Evolutionary conservation across 2,329 filamentous ascomycete genomes (phyloP), one percentile per base, ranked within the genome.

Genomic region (Sordariomycetes sp.): DNA sequence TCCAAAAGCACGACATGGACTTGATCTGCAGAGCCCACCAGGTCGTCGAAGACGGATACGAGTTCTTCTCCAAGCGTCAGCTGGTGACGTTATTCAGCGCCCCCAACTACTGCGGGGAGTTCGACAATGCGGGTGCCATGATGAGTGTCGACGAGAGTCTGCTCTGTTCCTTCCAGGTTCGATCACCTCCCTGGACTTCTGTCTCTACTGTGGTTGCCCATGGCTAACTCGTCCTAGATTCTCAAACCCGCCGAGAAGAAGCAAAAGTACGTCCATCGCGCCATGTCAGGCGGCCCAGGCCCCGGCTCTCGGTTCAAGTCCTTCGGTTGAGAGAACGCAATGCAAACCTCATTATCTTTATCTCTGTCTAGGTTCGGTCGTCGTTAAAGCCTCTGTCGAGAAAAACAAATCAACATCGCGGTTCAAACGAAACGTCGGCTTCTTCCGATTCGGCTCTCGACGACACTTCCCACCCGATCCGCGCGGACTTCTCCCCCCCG

Each of bases 241-340:
- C 82, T 99, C 79, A 99, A 97, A 81, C 94, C 94, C 70, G 94
- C 94, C 75, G 94, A 99, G 85, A 99, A 99, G 87, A 99, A 99
- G 87, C 93, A 97, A 90, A 97, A 97, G 92, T 97, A 96, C 81
- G 92, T 95, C 72, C 82, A 85, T 78, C 80, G 80, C 78, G 80
- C 82, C 78, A 80, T 87, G 75, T 85, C 82, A 77, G 81, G 81
- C 77, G 60, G 62, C 62, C 64, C 63, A 63, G 65, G 60, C 43
- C 54, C 60, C 59, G 58, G 57, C 53, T 54, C 58, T 55, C 61
- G 60, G 53, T 61, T 57, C 58, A 62, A 62, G 61, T 61, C 40
- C 28, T 24, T 34, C 24, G 25, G 37, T 40, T 34, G 51, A 53
- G 48, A 54, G 37, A 54, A 54, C 16, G 78, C 81, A 77, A 87